These are phyloP conservation scores for Capronia epimyces DNA, from an alignment of 2,329 filamentous ascomycete genomes.

Conservation along the genomic window DNA sequence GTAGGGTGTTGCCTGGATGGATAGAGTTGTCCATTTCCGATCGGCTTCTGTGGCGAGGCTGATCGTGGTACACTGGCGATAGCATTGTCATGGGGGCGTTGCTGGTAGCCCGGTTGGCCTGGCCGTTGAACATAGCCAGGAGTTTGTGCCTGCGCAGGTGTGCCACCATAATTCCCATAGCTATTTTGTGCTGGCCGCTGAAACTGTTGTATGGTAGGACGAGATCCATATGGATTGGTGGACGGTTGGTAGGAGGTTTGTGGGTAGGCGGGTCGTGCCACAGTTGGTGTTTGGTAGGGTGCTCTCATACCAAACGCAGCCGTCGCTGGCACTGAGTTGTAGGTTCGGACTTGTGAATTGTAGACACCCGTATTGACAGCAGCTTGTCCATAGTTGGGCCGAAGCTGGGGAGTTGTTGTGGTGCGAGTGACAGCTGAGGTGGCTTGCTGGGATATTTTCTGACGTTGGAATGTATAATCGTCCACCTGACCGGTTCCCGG, in stretches of 20 bases:
- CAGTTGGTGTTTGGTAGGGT: slow-evolving; percentile 32
- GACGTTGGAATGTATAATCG: slow-evolving; percentile 54
- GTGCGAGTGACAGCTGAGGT: slow-evolving; percentile 32
- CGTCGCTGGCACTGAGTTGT: slow-evolving; percentile 28
- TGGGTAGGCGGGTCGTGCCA: slow-evolving; percentile 36
- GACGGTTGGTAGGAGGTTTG: slow-evolving; percentile 35
- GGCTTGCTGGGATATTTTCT: slow-evolving; percentile 35
- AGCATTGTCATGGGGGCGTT: slow-evolving; percentile 28
- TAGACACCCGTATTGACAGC: slow-evolving; percentile 21
- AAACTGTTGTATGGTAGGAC: slow-evolving; percentile 37
- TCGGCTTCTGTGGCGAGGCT: slow-evolving; percentile 24
- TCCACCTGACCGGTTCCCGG: slow-evolving; percentile 80
- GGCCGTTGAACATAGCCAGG: slow-evolving; percentile 25
- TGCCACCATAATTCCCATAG: slow-evolving; percentile 21
- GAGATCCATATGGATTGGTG: slow-evolving; percentile 33
- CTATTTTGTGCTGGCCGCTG: slow-evolving; percentile 39
- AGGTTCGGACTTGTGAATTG: slow-evolving; percentile 21
- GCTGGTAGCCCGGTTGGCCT: slow-evolving; percentile 31
- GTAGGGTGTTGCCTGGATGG: slow-evolving; percentile 9
- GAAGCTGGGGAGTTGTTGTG: slow-evolving; percentile 11
- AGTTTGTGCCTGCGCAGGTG: slow-evolving; percentile 19
- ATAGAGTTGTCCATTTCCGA: slow-evolving; percentile 25
- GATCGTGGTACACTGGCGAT: slow-evolving; percentile 7
- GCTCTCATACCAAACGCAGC: slow-evolving; percentile 32
- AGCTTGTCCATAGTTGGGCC: slow-evolving; percentile 23